Evolutionary conservation across 208 protist genomes (phyloP), one percentile per base, ranked within the genome.

Genomic region (Leishmania lainsoni): DNA sequence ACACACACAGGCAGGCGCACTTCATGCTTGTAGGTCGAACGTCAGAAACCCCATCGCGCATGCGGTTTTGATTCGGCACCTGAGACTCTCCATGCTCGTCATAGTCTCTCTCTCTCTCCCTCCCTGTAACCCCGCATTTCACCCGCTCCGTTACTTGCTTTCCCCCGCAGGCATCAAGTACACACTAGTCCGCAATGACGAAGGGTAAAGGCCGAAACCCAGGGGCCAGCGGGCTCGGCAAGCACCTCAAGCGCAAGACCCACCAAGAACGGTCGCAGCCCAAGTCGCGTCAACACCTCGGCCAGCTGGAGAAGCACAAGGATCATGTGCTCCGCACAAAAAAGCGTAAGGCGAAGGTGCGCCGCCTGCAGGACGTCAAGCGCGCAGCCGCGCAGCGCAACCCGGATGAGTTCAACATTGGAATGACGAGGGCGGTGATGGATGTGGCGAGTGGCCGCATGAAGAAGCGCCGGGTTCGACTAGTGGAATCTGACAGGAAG

Each of bases 341-440:
- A 65, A 90, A 93, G 81, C 88, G 93, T 32, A 91, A 96, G 66
- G 81, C 83, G 0, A 98, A 98, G 80, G 87, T 97, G 20, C 76
- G 92, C 74, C 84, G 87, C 20, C 87, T 99, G 26, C 78, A 90
- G 69, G 59, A 94, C 61, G 85, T 99, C 48, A 94, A 96, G 84
- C 89, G 95, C 0, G 90, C 91, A 5, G 96, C 93, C 5, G 93
- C 95, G 35, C 92, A 98, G 80, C 92, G 95, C 63, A 99, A 99
- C 79, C 96, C 96, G 1, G 96, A 99, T 90, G 97, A 99, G 86
- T 99, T 98, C 79, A 86, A 98, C 79, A 97, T 98, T 79, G 93
- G 91, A 70, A 99, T 99, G 97, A 98, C 96, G 0, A 95, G 96
- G 86, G 86, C 92, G 22, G 83, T 97, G 52, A 92, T 98, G 86